phyloP scores from a whole-genome alignment of 805 yeast genomes.

The Phaffomyces thermotolerans region DNA sequence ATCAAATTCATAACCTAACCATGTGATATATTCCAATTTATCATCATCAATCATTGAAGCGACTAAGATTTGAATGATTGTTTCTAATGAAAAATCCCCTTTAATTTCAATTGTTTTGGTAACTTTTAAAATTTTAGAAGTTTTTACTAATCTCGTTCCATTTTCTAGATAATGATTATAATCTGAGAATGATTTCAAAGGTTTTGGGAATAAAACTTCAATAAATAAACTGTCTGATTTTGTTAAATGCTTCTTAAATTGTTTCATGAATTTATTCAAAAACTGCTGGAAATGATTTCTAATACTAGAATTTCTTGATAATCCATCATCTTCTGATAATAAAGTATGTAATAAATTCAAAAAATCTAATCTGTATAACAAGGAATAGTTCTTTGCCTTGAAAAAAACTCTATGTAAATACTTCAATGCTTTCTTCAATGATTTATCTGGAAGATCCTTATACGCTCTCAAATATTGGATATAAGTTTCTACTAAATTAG shows the following conservation, averaged over 20 bases:
- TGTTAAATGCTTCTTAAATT: constrained; percentile 39
- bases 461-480: constrained; percentile 53
- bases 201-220: constrained; percentile 57
- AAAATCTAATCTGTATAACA: constrained; percentile 66
- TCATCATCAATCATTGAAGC: constrained; percentile 42
- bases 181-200: constrained; percentile 27
- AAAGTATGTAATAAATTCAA: constrained; percentile 50
- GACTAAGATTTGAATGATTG: constrained; percentile 43
- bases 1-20: constrained; percentile 34
- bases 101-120: not conserved
- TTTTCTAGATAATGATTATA: constrained; percentile 47
- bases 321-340: constrained; percentile 39
- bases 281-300: constrained; percentile 61
- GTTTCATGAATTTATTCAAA: constrained; percentile 55
- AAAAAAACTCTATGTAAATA: constrained; percentile 69
- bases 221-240: constrained; percentile 47
- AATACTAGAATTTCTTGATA: constrained; percentile 37
- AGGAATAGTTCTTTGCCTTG: constrained; percentile 48
- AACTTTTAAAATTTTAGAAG: not conserved
- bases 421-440: constrained; percentile 55
- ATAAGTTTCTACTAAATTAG: constrained; percentile 57
- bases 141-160: constrained; percentile 37
- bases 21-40: constrained; percentile 34
- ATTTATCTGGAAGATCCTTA: constrained; percentile 51
- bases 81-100: constrained; percentile 32